Conservation (phyloP, 2,329 filamentous ascomycete genomes). For the Cladosporium austrohemisphaericum region DNA sequence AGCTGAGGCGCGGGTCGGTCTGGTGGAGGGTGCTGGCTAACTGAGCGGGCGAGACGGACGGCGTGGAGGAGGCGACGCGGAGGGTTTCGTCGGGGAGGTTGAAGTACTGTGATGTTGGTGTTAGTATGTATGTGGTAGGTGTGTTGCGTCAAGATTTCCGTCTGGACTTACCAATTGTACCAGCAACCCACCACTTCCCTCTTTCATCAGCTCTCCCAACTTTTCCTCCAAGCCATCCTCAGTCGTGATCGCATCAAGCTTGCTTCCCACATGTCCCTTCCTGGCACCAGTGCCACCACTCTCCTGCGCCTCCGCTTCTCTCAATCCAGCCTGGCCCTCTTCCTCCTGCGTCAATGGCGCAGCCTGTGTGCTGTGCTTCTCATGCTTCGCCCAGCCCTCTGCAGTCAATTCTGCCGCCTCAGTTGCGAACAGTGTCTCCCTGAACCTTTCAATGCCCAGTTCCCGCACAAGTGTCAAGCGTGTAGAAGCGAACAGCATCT, state of each 20-base stretch:
- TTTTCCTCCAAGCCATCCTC: slow-evolving; percentile 62
- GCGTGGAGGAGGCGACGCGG: slow-evolving; percentile 56
- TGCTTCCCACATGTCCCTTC: slow-evolving; percentile 47
- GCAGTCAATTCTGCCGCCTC: slow-evolving; percentile 64
- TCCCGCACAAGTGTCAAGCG: slow-evolving; percentile 71
- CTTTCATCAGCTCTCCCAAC: slow-evolving; percentile 55
- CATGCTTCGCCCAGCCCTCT: slow-evolving; percentile 68
- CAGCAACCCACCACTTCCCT: slow-evolving; percentile 44
- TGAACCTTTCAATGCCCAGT: slow-evolving; percentile 73
- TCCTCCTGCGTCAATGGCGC: slow-evolving; percentile 80
- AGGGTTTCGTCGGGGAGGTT: slow-evolving; percentile 66
- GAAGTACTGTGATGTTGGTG: slow-evolving; percentile 57
- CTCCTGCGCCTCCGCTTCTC: slow-evolving; percentile 70
- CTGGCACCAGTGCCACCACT: slow-evolving; percentile 63
- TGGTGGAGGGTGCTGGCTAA: slow-evolving; percentile 55
- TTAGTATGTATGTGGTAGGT: background rate
- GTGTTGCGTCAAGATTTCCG: too few relatives aligned
- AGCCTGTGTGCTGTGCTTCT: slow-evolving; percentile 57
- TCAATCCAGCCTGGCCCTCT: slow-evolving; percentile 65
- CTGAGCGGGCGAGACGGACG: slow-evolving; percentile 54
- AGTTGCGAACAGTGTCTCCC: slow-evolving; percentile 71
- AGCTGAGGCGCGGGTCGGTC: slow-evolving; percentile 71
- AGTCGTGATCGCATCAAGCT: slow-evolving; percentile 49
- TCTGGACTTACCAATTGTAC: slow-evolving; percentile 61
- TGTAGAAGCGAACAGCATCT: slow-evolving; percentile 81